A percentile compares a stretch with the other conserved stretches of the same genome.
phyloP scores from a whole-genome alignment of 768 basidiomycete species.

The Pleurotus tuber-regium region DNA sequence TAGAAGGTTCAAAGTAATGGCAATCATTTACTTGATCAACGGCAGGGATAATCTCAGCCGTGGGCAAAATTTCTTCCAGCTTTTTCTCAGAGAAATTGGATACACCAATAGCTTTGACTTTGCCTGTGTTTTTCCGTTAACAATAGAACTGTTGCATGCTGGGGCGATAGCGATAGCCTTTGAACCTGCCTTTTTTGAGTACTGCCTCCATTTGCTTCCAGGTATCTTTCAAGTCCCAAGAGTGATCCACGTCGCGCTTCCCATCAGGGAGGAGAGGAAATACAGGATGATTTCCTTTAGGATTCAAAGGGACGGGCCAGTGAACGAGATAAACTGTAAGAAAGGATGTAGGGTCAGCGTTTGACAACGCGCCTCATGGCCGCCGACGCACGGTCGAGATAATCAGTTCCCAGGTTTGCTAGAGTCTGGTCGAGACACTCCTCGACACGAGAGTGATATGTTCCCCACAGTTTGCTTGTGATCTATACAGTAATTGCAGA shows the following conservation, averaged over 20 bases:
- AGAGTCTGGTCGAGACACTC: slow-evolving; percentile 74
- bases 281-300: slow-evolving; percentile 59
- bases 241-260: slow-evolving; percentile 62
- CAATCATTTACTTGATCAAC: slow-evolving; percentile 59
- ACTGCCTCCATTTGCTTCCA: slow-evolving; percentile 85
- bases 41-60: slow-evolving; percentile 64
- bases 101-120: slow-evolving; percentile 66
- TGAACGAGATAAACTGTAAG: slow-evolving; percentile 63
- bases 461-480: slow-evolving; percentile 70
- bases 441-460: slow-evolving; percentile 70
- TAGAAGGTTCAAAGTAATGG: neutral
- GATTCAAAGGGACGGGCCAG: slow-evolving; percentile 79
- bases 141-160: too few species aligned
- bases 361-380: slow-evolving; percentile 6
- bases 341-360: slow-evolving; percentile 9
- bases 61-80: slow-evolving; percentile 67
- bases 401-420: slow-evolving; percentile 76
- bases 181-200: slow-evolving; percentile 51
- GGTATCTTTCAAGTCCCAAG: slow-evolving; percentile 68
- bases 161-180: slow-evolving; percentile 9
- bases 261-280: slow-evolving; percentile 63
- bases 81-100: slow-evolving; percentile 73
- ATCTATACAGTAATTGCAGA: slow-evolving; percentile 36
- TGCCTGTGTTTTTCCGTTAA: slow-evolving; percentile 38
- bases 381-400: slow-evolving; percentile 67